Percentiles rank a stretch among this genome's conserved stretches.
Evolutionary conservation across 257 asterid genomes (phyloP).

Genomic region (Solanum gracilifrons): DNA sequence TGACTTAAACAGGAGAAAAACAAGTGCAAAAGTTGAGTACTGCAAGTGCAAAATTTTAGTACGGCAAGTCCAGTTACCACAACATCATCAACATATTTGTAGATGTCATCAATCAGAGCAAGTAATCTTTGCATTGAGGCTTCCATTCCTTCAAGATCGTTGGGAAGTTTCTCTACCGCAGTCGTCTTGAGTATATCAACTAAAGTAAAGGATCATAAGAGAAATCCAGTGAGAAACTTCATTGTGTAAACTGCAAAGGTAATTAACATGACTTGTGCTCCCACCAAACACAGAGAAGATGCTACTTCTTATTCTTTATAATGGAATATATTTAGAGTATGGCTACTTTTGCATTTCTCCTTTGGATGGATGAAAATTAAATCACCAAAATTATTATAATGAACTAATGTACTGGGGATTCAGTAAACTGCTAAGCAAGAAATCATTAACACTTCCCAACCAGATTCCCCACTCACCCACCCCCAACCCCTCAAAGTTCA

Average conservation of each 20-base stretch:
- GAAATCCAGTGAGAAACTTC: background rate
- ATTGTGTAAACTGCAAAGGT: background rate
- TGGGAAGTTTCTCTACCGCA: slow-evolving; percentile 76
- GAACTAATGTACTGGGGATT: background rate
- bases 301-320: background rate
- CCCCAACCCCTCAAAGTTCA: background rate
- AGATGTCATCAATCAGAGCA: slow-evolving; percentile 66
- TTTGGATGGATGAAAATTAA: background rate
- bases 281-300: background rate
- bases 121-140: slow-evolving; percentile 83
- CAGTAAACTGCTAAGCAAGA: background rate
- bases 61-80: slow-evolving; percentile 44
- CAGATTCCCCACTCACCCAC: background rate
- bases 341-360: background rate
- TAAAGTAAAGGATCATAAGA: slow-evolving; percentile 11
- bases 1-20: background rate
- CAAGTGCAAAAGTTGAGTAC: background rate
- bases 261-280: background rate
- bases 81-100: slow-evolving; percentile 84
- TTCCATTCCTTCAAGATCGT: slow-evolving; percentile 95
- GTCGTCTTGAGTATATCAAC: slow-evolving; percentile 83
- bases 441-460: background rate
- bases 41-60: background rate
- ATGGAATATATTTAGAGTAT: background rate
- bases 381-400: background rate